Conservation (phyloP, 306 rosid genomes). For the Begonia masoniana region DNA sequence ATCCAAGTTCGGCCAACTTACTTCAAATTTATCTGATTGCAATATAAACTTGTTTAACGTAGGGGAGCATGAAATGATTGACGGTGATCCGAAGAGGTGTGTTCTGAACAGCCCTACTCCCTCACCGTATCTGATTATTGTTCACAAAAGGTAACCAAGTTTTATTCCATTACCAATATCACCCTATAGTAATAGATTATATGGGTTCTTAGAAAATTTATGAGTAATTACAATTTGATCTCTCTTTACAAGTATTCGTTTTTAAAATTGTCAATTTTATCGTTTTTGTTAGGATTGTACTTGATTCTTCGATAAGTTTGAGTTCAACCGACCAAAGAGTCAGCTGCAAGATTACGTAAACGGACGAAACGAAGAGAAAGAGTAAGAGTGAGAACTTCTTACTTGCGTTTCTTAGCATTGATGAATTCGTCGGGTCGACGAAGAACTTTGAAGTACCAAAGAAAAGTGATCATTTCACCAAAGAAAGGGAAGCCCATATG, state of each 20-base stretch:
- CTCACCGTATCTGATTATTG: slow-evolving; percentile 14
- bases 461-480: slow-evolving; percentile 15
- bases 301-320: too few relatives aligned
- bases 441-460: slow-evolving; percentile 38
- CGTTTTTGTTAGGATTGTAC: too few relatives aligned
- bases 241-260: too few relatives aligned
- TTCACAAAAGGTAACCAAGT: too few relatives aligned
- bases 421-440: slow-evolving; percentile 29
- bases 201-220: too few relatives aligned
- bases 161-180: too few relatives aligned
- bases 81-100: slow-evolving; percentile 15
- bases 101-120: slow-evolving; percentile 21
- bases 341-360: too few relatives aligned
- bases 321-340: too few relatives aligned
- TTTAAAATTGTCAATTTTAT: too few relatives aligned
- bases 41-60: slow-evolving; percentile 10
- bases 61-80: slow-evolving; percentile 22
- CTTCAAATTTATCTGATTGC: not conserved
- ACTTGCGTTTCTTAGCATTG: slow-evolving; percentile 22
- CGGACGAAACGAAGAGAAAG: too few relatives aligned
- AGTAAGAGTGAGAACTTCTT: slow-evolving; percentile 7
- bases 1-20: slow-evolving; percentile 6
- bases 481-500: slow-evolving; percentile 20
- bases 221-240: too few relatives aligned
- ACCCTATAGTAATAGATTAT: too few relatives aligned